Evolutionary conservation across 495 filamentous ascomycete species (phyloP).

Genomic region (Paragyromitra xinjiangensis): DNA sequence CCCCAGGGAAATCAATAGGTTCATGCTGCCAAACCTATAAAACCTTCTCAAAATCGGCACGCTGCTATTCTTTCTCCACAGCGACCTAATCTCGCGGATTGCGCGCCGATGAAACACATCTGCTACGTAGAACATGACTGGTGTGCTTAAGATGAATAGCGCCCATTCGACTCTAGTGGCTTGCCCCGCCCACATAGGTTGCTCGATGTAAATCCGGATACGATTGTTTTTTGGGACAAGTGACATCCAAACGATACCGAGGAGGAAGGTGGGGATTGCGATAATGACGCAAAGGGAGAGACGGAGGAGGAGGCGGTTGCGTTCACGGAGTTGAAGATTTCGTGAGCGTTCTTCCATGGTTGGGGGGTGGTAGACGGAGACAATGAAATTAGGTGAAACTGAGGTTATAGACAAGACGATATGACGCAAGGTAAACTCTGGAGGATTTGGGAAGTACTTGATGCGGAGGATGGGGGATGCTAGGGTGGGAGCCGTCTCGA

Average conservation of each 20-base stretch:
- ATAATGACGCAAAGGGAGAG: slow-evolving; percentile 74
- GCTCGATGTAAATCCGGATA: slow-evolving; percentile 71
- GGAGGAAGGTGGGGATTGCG: slow-evolving; percentile 85
- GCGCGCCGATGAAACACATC: slow-evolving; percentile 85
- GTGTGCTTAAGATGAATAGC: slow-evolving; percentile 85
- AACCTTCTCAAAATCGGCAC: slow-evolving; percentile 80
- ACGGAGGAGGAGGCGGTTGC: slow-evolving; percentile 68
- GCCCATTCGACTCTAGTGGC: slow-evolving; percentile 82
- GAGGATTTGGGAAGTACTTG: slow-evolving; percentile 73
- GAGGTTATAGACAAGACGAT: slow-evolving; percentile 74
- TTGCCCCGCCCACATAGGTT: slow-evolving; percentile 73
- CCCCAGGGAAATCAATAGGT: slow-evolving; percentile 87
- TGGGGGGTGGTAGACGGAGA: slow-evolving; percentile 78
- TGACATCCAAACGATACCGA: slow-evolving; percentile 92
- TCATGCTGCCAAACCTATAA: slow-evolving; percentile 96
- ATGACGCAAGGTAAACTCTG: slow-evolving; percentile 76
- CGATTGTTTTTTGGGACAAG: slow-evolving; percentile 70
- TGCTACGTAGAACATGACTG: slow-evolving; percentile 87
- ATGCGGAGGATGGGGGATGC: slow-evolving; percentile 74
- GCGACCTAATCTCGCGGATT: slow-evolving; percentile 76
- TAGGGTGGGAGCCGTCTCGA: slow-evolving; percentile 64
- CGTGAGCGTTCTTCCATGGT: slow-evolving; percentile 86
- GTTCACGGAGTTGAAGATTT: slow-evolving; percentile 72
- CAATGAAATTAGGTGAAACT: slow-evolving; percentile 70
- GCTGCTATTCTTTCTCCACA: slow-evolving; percentile 83